Conservation (phyloP, 1,139 yeast genomes). For the Candida dubliniensis region DNA sequence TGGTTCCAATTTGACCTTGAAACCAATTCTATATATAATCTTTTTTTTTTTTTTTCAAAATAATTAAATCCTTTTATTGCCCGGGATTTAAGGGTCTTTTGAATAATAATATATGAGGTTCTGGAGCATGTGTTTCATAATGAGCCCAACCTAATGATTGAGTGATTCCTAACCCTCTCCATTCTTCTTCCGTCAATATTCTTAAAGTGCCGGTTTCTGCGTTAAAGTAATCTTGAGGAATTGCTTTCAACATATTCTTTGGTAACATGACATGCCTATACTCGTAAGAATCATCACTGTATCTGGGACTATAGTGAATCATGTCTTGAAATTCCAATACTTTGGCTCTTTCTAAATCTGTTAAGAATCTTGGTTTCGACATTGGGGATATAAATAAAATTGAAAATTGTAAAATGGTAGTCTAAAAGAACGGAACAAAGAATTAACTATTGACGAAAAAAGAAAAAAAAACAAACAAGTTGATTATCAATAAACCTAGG, state of each 20-base stretch:
- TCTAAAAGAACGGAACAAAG: not conserved
- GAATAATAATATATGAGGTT: slow-evolving; percentile 92
- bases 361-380: slow-evolving; percentile 63
- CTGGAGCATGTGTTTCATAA: slow-evolving; percentile 97
- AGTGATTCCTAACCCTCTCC: slow-evolving; percentile 98
- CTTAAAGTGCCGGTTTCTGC: slow-evolving; percentile 93
- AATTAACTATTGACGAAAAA: too few relatives aligned
- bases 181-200: slow-evolving; percentile 89
- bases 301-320: slow-evolving; percentile 91
- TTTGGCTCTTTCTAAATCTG: slow-evolving; percentile 82
- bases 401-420: not conserved
- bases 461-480: too few relatives aligned
- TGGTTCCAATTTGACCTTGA: too few relatives aligned
- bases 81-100: slow-evolving; percentile 58
- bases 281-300: slow-evolving; percentile 87
- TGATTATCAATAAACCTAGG: too few relatives aligned
- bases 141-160: slow-evolving; percentile 98
- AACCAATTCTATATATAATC: too few relatives aligned
- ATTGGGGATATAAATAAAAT: slow-evolving; percentile 15
- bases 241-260: slow-evolving; percentile 89
- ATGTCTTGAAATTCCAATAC: slow-evolving; percentile 89
- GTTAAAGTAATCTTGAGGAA: slow-evolving; percentile 95
- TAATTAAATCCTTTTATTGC: slow-evolving; percentile 9
- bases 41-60: not conserved
- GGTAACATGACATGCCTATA: slow-evolving; percentile 94